Evolutionary conservation across 176 grass and related monocot genomes (phyloP).

Genomic region (Eremochloa ophiuroides): DNA sequence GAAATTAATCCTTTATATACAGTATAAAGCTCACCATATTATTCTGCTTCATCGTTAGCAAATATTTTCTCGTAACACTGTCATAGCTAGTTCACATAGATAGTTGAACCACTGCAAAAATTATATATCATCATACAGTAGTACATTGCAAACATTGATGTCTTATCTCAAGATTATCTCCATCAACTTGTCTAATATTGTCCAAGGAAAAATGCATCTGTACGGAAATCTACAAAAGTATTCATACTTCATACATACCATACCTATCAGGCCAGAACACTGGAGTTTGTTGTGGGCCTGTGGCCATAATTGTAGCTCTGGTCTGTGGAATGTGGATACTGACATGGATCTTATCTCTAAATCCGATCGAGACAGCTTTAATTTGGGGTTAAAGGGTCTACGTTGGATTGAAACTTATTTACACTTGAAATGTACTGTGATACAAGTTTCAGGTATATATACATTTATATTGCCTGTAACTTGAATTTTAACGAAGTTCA

Average conservation of each 20-base stretch:
- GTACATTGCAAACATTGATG: background rate
- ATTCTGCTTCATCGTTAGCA: background rate
- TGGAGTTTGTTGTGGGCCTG: background rate
- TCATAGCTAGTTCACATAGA: background rate
- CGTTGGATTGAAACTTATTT: background rate
- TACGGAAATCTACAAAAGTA: background rate
- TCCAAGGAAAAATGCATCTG: background rate
- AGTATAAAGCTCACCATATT: background rate
- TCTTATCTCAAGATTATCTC: background rate
- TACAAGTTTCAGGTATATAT: background rate
- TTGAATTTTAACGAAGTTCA: background rate
- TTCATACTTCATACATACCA: background rate
- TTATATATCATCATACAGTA: background rate
- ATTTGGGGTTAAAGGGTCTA: background rate
- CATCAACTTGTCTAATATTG: background rate
- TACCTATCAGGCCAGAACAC: background rate
- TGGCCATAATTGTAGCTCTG: background rate
- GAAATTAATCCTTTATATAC: background rate
- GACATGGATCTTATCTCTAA: background rate
- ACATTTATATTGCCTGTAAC: background rate
- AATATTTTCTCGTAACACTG: slow-evolving; percentile 1
- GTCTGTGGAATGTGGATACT: background rate
- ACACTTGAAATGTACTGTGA: background rate
- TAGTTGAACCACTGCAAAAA: background rate
- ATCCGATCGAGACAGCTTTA: background rate